Evolutionary conservation across 2,329 filamentous ascomycete species (phyloP).

Genomic region (Zarea fungicola): DNA sequence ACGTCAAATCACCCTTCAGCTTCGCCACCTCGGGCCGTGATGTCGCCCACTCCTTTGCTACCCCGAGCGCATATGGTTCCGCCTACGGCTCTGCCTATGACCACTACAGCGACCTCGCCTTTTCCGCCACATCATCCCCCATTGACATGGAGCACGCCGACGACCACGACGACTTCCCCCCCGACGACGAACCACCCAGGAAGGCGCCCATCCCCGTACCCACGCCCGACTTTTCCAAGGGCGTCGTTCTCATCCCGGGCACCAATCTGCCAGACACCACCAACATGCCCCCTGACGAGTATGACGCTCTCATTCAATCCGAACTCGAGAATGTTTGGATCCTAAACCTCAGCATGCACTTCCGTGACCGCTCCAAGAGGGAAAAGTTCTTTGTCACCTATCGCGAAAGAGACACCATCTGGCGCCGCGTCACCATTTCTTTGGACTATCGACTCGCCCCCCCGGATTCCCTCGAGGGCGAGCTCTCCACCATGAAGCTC

Average conservation of each 20-base stretch:
- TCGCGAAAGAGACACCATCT: conserved; percentile 70
- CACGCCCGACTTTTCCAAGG: neutral
- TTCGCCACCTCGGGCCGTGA: neutral
- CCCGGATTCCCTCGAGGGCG: conserved; percentile 76
- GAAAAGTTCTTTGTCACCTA: conserved; percentile 99
- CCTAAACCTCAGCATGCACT: conserved; percentile 96
- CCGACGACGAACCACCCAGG: conserved; percentile 34
- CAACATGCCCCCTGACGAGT: conserved; percentile 47
- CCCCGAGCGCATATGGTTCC: conserved; percentile 3
- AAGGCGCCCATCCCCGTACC: conserved; percentile 2
- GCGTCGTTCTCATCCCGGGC: conserved; percentile 26
- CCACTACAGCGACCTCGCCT: conserved; percentile 4
- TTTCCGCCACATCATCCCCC: neutral
- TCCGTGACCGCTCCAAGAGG: conserved; percentile 82
- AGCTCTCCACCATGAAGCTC: conserved; percentile 70
- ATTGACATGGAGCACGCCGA: conserved; percentile 1
- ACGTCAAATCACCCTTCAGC: conserved; percentile 23
- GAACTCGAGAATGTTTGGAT: conserved; percentile 92
- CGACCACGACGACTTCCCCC: neutral
- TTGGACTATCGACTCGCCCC: conserved; percentile 84
- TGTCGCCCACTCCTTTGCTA: conserved; percentile 5
- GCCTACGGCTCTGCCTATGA: conserved; percentile 1
- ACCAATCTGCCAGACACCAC: conserved; percentile 35
- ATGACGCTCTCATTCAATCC: conserved; percentile 63
- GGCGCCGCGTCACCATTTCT: conserved; percentile 87